Evolutionary conservation across 179 eudicot genomes (phyloP), one percentile per base, ranked within the genome.

Genomic region (Patellifolia procumbens): DNA sequence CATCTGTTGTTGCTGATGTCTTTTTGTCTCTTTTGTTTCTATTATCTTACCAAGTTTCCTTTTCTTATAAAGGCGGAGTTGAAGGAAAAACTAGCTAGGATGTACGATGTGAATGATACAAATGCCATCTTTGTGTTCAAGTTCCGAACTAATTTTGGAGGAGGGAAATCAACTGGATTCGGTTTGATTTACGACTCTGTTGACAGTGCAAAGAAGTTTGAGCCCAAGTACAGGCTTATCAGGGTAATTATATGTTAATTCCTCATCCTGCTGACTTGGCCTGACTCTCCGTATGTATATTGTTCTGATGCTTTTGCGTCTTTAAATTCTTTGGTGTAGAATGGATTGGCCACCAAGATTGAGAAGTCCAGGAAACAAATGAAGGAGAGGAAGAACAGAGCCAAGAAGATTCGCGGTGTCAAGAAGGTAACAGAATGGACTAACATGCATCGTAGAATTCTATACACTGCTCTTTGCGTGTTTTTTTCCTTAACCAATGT

Each of bases 331-430:
- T 48, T 61, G 6, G 4, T 83, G 78, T 81, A 94, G 97, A 94
- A 94, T 79, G 98, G 98, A 70, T 83, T 93, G 77, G 95, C 80
- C 72, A 91, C 95, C 76, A 93, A 89, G 91, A 75, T 91, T 45
- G 98, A 90, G 85, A 93, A 90, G 81, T 93, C 98, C 0, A 90
- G 98, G 87, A 93, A 91, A 71, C 98, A 93, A 60, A 45, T 91
- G 86, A 93, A 93, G 85, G 98, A 93, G 75, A 83, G 97, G 81
- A 93, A 92, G 90, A 94, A 94, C 87, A 90, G 98, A 62, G 87
- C 98, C 0, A 94, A 88, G 92, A 94, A 92, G 89, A 86, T 94
- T 72, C 90, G 98, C 69, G 98, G 98, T 84, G 96, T 94, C 13
- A 94, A 94, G 91, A 94, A 94, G 96, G 97, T 92, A 84, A 17